These are phyloP conservation scores for Mycena pura DNA, from an alignment of 768 basidiomycete genomes.

Conservation along the genomic window DNA sequence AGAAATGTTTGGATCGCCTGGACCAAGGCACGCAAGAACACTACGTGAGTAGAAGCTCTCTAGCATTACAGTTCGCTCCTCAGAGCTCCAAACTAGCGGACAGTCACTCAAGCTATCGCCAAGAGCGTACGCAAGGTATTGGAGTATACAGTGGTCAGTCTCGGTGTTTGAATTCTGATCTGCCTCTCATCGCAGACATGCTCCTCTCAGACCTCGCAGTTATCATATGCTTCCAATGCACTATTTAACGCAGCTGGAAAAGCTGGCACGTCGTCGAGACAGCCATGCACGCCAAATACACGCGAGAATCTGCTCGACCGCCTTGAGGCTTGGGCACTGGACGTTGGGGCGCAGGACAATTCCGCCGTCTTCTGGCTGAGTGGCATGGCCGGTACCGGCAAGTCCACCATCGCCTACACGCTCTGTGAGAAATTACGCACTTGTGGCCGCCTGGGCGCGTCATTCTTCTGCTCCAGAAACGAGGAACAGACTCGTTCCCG, in stretches of 20 bases:
- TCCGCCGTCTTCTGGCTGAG: slow-evolving; percentile 29
- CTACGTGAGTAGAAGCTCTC: not conserved
- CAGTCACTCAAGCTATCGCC: not conserved
- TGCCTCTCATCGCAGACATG: not conserved
- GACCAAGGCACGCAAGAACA: not conserved
- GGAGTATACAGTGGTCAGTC: not conserved
- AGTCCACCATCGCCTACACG: too few relatives aligned
- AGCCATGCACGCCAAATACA: not conserved
- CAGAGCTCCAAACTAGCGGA: not conserved
- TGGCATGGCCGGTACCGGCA: too few relatives aligned
- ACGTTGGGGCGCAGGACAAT: not conserved
- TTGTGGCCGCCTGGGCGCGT: too few relatives aligned
- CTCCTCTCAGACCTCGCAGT: not conserved
- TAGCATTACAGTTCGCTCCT: not conserved
- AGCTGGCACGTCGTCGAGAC: not conserved
- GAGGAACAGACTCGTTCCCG: not conserved
- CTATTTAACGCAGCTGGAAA: not conserved
- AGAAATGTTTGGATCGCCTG: not conserved
- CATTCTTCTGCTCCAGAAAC: slow-evolving; percentile 23
- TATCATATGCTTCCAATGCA: not conserved
- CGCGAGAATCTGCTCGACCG: slow-evolving; percentile 1
- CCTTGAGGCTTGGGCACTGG: slow-evolving; percentile 20
- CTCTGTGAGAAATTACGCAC: too few relatives aligned
- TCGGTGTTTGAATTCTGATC: not conserved
- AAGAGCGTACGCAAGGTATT: not conserved